Evolutionary conservation across 768 basidiomycete species (phyloP).

Genomic region (Suillus bovinus): DNA sequence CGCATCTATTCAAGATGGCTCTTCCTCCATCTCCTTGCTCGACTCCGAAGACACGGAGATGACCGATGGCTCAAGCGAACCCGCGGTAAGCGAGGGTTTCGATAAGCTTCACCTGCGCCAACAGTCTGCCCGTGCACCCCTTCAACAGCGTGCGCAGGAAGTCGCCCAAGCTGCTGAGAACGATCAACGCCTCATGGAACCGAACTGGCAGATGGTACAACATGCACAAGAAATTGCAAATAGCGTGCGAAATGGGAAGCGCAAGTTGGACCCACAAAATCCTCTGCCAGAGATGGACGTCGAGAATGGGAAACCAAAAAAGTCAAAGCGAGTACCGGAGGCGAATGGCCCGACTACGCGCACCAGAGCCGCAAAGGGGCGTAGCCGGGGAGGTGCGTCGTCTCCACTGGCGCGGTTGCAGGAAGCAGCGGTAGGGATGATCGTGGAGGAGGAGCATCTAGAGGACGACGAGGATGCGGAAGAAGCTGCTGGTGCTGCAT

Average conservation of each 20-base stretch:
- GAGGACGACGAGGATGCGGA: conserved; percentile 19
- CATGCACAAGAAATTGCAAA: conserved; percentile 22
- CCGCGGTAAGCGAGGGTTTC: conserved; percentile 33
- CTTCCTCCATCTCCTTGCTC: not conserved
- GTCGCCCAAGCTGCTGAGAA: conserved; percentile 47
- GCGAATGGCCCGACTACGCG: conserved; percentile 14
- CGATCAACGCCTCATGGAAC: conserved; percentile 44
- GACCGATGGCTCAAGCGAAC: conserved; percentile 17
- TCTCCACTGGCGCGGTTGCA: conserved; percentile 21
- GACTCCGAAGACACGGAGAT: conserved; percentile 18
- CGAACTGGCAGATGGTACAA: conserved; percentile 57
- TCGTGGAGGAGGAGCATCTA: conserved; percentile 29
- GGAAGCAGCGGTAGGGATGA: conserved; percentile 28
- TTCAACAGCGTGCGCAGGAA: conserved; percentile 51
- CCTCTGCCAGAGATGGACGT: conserved; percentile 23
- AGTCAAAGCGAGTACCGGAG: conserved; percentile 19
- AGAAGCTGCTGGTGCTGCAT: not conserved
- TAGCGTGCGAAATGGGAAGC: conserved; percentile 36
- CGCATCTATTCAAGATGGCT: conserved; percentile 23
- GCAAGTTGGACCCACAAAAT: conserved; percentile 35
- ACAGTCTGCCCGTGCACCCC: conserved; percentile 21
- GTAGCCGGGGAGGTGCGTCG: conserved; percentile 21
- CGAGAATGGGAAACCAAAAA: conserved; percentile 24
- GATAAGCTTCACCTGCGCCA: conserved; percentile 35
- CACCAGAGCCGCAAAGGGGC: conserved; percentile 15